A percentile compares a stretch with the other conserved stretches of the same genome.
Conservation (phyloP, 331 rosid genomes). For the Phaseolus coccineus region DNA sequence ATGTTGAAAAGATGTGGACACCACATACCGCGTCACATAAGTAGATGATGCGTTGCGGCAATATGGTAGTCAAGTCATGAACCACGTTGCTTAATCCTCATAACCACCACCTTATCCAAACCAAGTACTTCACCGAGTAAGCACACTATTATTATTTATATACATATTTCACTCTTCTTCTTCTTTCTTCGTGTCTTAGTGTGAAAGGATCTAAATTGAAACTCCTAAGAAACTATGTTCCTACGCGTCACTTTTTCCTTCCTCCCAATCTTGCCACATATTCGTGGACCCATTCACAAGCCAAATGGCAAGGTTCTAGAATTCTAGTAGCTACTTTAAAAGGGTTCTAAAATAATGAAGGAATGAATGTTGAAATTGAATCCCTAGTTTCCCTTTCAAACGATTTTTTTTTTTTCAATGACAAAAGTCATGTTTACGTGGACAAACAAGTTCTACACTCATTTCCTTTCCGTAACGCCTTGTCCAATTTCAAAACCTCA, state of each 20-base stretch:
- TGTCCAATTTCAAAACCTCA: slow-evolving; percentile 10
- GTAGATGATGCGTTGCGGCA: slow-evolving; percentile 22
- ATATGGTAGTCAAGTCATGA: slow-evolving; percentile 53
- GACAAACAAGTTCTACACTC: slow-evolving; percentile 38
- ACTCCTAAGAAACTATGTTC: slow-evolving; percentile 36
- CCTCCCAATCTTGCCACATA: slow-evolving; percentile 22
- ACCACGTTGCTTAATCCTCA: slow-evolving; percentile 46
- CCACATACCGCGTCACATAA: slow-evolving; percentile 42
- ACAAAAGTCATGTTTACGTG: slow-evolving; percentile 54
- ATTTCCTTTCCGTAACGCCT: slow-evolving; percentile 51
- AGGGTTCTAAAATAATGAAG: background rate
- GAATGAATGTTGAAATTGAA: background rate
- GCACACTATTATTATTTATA: background rate
- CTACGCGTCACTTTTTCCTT: slow-evolving; percentile 45
- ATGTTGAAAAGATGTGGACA: slow-evolving; percentile 39
- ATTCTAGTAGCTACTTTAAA: slow-evolving; percentile 16
- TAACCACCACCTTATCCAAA: slow-evolving; percentile 42
- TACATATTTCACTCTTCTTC: background rate
- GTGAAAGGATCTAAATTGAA: slow-evolving; percentile 40
- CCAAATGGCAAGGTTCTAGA: slow-evolving; percentile 42
- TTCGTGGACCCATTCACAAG: slow-evolving; percentile 6
- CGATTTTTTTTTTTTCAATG: background rate
- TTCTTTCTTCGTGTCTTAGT: slow-evolving; percentile 35
- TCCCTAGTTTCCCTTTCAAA: slow-evolving; percentile 36
- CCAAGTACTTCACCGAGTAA: slow-evolving; percentile 54